A percentile compares a stretch with the other conserved stretches of the same genome.
These are phyloP conservation scores for Kodamaea kaohsiungensis DNA, from an alignment of 805 yeast species.

Conservation along the genomic window DNA sequence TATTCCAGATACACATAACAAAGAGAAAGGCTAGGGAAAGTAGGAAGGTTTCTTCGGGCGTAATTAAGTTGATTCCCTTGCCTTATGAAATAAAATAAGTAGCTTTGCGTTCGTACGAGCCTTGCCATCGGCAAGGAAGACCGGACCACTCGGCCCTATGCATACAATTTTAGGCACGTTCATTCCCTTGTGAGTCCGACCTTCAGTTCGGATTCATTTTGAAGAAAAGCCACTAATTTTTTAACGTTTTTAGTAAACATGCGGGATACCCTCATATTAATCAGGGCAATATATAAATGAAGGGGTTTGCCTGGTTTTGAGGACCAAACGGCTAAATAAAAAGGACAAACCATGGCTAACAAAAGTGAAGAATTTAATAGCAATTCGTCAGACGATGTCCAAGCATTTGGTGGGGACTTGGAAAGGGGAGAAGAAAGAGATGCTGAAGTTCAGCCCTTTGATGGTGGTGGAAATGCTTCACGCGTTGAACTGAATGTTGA, in stretches of 20 bases:
- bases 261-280: not conserved
- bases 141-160: not conserved
- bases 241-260: not conserved
- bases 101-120: not conserved
- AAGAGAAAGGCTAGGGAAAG: not conserved
- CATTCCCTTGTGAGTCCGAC: too few species aligned
- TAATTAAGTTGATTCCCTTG: not conserved
- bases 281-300: not conserved
- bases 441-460: conserved; percentile 6
- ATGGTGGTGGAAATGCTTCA: conserved; percentile 21
- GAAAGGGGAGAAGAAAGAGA: conserved; percentile 1
- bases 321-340: not conserved
- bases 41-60: not conserved
- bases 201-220: too few species aligned
- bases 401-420: conserved; percentile 10
- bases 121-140: not conserved
- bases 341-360: not conserved
- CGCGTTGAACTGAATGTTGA: conserved; percentile 23
- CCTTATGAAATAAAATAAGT: not conserved
- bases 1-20: not conserved
- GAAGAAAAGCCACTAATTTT: not conserved
- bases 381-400: conserved; percentile 5
- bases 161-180: too few species aligned
- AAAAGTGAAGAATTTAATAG: conserved; percentile 11
- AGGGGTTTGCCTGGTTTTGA: not conserved